Base-by-base conservation (phyloP, 306 rosid species). In the Luffa aegyptiaca region DNA sequence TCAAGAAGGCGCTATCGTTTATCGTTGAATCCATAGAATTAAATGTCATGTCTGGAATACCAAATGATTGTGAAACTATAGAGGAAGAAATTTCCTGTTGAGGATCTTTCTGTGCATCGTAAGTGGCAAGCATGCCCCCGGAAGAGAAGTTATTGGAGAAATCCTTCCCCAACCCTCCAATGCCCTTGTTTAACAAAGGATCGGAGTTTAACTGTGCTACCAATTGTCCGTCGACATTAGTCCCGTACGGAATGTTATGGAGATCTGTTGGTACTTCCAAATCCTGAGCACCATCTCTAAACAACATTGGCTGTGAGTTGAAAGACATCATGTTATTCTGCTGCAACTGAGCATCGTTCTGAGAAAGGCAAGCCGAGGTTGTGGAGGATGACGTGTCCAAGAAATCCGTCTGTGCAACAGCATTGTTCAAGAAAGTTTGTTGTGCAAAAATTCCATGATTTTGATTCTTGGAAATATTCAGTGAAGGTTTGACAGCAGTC, bases 361-460 rank as follows among this genome's bases (percentile, higher is more conserved):
- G 97, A 35, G 97, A 92, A 71, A 92, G 86, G 87, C 97, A 86
- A 76, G 87, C 97, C 64, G 98, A 92, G 46, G 97, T 89, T 14
- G 97, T 93, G 18, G 98, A 95, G 82, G 98, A 95, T 33, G 98
- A 95, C 8, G 98, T 89, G 72, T 92, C 98, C 96, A 95, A 87
- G 91, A 86, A 95, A 84, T 95, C 97, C 26, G 96, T 85, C 62
- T 88, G 95, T 41, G 69, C 77, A 81, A 90, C 81, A 8, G 85
- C 80, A 64, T 86, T 79, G 46, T 79, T 92, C 71, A 89, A 84
- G 83, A 85, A 88, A 3, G 86, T 80, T 49, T 91, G 97, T 72
- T 86, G 87, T 9, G 83, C 58, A 46, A 93, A 86, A 79, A 79
- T 82, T 58, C 91, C 95, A 85, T 88, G 97, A 73, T 81, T 90